A percentile compares a stretch with the other conserved stretches of the same genome.
Conservation (phyloP, 176 grass and related monocot genomes). For the Olyra latifolia region DNA sequence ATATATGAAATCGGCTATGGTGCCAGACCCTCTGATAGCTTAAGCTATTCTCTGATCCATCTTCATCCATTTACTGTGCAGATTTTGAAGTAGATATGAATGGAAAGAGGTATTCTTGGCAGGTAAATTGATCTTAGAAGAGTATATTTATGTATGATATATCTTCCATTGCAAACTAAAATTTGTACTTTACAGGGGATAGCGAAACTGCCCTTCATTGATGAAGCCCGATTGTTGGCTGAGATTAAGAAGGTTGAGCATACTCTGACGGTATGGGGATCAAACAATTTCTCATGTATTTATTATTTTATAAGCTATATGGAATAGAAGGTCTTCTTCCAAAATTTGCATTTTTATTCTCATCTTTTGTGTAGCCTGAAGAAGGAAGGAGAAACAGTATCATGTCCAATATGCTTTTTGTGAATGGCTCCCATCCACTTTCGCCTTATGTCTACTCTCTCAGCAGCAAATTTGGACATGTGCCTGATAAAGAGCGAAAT, state of each 20-base stretch:
- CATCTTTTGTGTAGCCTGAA: slow-evolving; percentile 61
- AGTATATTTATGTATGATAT: slow-evolving; percentile 19
- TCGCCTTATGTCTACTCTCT: slow-evolving; percentile 95
- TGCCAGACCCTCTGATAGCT: slow-evolving; percentile 8
- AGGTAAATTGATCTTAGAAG: slow-evolving; percentile 53
- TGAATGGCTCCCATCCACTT: slow-evolving; percentile 86
- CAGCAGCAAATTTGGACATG: slow-evolving; percentile 72
- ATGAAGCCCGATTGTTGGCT: slow-evolving; percentile 79
- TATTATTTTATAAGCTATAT: slow-evolving; percentile 19
- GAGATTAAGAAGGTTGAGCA: slow-evolving; percentile 94
- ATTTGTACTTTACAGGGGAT: slow-evolving; percentile 63
- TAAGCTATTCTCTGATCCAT: slow-evolving; percentile 5
- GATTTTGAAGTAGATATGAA: slow-evolving; percentile 99
- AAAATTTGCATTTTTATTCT: slow-evolving; percentile 32
- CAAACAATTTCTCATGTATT: slow-evolving; percentile 8
- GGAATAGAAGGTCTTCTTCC: slow-evolving; percentile 15
- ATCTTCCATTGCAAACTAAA: slow-evolving; percentile 31
- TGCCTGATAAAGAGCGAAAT: slow-evolving; percentile 55
- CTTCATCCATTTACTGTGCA: slow-evolving; percentile 30
- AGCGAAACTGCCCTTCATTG: slow-evolving; percentile 95
- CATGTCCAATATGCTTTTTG: slow-evolving; percentile 93
- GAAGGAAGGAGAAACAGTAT: slow-evolving; percentile 92
- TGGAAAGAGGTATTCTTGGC: slow-evolving; percentile 96
- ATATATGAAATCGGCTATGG: background rate
- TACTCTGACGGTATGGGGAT: slow-evolving; percentile 73